Percentiles rank a stretch among this genome's conserved stretches.
Evolutionary conservation across 768 basidiomycete genomes (phyloP).

Genomic region (Boletus patriciae): DNA sequence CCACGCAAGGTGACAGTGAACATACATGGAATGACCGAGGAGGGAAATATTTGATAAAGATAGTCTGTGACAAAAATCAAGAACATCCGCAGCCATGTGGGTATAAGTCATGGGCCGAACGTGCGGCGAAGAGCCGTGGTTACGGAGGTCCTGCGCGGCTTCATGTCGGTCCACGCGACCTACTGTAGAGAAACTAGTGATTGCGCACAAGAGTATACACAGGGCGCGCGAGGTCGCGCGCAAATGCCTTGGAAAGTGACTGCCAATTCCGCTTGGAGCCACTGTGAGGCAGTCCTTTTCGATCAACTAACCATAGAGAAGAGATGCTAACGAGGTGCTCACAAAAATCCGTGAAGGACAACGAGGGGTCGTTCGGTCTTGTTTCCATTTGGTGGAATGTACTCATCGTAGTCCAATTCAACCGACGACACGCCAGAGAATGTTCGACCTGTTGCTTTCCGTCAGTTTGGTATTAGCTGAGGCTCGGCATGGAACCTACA

Average conservation of each 20-base stretch:
- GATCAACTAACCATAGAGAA: neutral
- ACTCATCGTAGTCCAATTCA: slow-evolving; percentile 33
- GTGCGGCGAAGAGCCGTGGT: slow-evolving; percentile 85
- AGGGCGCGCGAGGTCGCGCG: slow-evolving; percentile 59
- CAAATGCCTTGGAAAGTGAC: slow-evolving; percentile 74
- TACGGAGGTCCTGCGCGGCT: slow-evolving; percentile 70
- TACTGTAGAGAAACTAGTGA: neutral
- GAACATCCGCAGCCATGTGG: slow-evolving; percentile 78
- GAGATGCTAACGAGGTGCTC: slow-evolving; percentile 19
- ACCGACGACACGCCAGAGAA: slow-evolving; percentile 23
- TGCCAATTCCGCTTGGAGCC: slow-evolving; percentile 91
- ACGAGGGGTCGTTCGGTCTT: slow-evolving; percentile 45
- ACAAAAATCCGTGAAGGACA: slow-evolving; percentile 69
- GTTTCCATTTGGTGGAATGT: slow-evolving; percentile 30
- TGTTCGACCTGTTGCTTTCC: slow-evolving; percentile 19
- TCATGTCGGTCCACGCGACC: neutral
- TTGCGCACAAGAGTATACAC: slow-evolving; percentile 68
- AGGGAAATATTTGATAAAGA: slow-evolving; percentile 63
- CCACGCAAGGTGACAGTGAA: slow-evolving; percentile 2
- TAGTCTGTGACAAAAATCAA: slow-evolving; percentile 59
- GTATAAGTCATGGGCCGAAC: slow-evolving; percentile 68
- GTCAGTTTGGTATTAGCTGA: slow-evolving; percentile 2
- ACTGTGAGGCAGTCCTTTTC: slow-evolving; percentile 38
- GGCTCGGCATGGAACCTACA: neutral
- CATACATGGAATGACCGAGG: slow-evolving; percentile 89